Evolutionary conservation across 345 rosid species (phyloP), one percentile per base, ranked within the genome.

Genomic region (Moricandia moricandioides): DNA sequence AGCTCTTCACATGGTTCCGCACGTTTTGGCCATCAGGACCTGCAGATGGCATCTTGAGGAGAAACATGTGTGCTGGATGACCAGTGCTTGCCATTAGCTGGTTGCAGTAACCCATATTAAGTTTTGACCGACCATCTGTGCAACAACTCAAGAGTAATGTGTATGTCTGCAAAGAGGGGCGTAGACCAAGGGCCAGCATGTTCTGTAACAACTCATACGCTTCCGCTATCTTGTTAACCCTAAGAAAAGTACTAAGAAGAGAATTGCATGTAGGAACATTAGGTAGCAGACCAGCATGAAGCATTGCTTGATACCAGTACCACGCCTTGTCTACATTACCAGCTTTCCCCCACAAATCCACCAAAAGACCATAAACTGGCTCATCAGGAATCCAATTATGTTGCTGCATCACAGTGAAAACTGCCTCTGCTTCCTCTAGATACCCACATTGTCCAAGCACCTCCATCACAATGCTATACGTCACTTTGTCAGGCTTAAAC

Each of bases 251-350:
- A 79, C 96, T 89, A 29, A 94, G 96, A 76, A 93, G 84, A 51
- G 97, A 94, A 81, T 94, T 94, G 76, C 94, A 94, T 62, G 98
- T 91, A 47, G 97, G 96, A 40, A 91, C 96, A 73, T 91, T 94
- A 10, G 98, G 98, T 67, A 80, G 79, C 77, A 94, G 69, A 71
- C 96, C 96, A 40, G 88, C 88, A 26, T 74, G 83, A 10, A 89
- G 87, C 98, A 91, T 94, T 76, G 89, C 76, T 49, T 85, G 89
- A 75, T 91, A 94, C 97, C 97, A 94, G 14, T 85, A 83, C 86
- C 92, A 83, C 9, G 95, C 97, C 82, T 88, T 94, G 60, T 85
- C 91, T 21, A 87, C 86, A 75, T 89, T 88, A 68, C 97, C 97
- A 26, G 88, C 85, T 82, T 94, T 94, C 18, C 97, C 98, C 96